Percentiles rank a stretch among this genome's conserved stretches.
phyloP scores from a whole-genome alignment of 305 asterid species.

The Fraxinus latifolia region DNA sequence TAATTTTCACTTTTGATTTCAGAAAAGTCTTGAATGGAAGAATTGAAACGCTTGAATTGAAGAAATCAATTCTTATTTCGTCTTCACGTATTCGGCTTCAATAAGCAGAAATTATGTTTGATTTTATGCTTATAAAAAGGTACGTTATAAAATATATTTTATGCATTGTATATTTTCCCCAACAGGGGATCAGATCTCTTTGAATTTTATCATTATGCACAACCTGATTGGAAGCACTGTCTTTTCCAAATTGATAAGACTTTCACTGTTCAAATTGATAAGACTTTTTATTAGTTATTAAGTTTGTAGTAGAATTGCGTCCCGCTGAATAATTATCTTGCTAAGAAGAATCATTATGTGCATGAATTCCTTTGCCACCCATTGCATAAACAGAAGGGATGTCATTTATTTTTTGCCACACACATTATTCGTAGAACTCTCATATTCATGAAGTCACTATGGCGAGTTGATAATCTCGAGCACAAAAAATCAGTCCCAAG shows the following conservation, averaged over 20 bases:
- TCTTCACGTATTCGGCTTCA: too few relatives aligned
- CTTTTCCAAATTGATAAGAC: slow-evolving; percentile 44
- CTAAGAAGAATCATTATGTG: slow-evolving; percentile 33
- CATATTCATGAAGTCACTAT: slow-evolving; percentile 29
- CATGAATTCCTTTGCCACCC: slow-evolving; percentile 31
- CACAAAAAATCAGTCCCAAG: slow-evolving; percentile 43
- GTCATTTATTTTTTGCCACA: slow-evolving; percentile 38
- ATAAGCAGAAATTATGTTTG: too few relatives aligned
- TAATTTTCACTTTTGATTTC: too few relatives aligned
- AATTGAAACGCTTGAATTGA: too few relatives aligned
- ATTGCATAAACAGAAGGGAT: slow-evolving; percentile 29
- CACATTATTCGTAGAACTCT: slow-evolving; percentile 32
- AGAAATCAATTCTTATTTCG: too few relatives aligned
- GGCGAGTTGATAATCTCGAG: slow-evolving; percentile 38
- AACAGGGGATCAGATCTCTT: slow-evolving; percentile 36
- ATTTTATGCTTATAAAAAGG: too few relatives aligned
- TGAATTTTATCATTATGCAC: slow-evolving; percentile 43
- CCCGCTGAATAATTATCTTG: slow-evolving; percentile 39
- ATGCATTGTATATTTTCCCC: too few relatives aligned
- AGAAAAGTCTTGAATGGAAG: too few relatives aligned
- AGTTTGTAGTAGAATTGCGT: slow-evolving; percentile 28
- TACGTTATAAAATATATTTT: too few relatives aligned
- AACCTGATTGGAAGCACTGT: slow-evolving; percentile 36
- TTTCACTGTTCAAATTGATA: slow-evolving; percentile 36
- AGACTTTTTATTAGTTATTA: too few relatives aligned